Evolutionary conservation across 2,329 filamentous ascomycete genomes (phyloP).

Genomic region (Alternaria triticimaculans): DNA sequence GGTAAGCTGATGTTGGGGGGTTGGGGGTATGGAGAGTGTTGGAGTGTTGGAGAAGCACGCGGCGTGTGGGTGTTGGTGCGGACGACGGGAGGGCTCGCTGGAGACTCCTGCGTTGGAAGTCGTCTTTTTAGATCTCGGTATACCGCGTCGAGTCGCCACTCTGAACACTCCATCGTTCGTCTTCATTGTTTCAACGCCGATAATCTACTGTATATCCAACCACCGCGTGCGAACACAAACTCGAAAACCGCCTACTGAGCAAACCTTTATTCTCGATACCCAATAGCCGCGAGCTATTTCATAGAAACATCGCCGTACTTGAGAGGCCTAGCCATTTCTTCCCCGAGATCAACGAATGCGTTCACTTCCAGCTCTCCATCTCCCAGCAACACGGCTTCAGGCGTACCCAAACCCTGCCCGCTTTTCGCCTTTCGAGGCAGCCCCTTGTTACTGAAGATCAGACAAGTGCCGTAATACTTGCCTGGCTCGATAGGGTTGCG

Average conservation of each 20-base stretch:
- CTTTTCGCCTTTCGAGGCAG: rapidly evolving
- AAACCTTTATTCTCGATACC: not conserved
- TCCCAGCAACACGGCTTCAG: not conserved
- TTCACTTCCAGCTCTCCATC: not conserved
- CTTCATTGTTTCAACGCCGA: not conserved
- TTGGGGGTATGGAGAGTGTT: not conserved
- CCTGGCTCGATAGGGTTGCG: too few species aligned
- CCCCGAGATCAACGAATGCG: not conserved
- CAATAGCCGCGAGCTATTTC: not conserved
- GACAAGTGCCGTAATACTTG: not conserved
- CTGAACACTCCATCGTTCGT: not conserved
- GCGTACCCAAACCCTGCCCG: rapidly evolving
- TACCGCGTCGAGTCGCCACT: not conserved
- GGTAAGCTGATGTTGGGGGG: not conserved
- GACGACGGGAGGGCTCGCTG: not conserved
- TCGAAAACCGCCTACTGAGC: not conserved
- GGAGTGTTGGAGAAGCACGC: not conserved
- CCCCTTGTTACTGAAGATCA: not conserved
- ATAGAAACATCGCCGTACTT: too few species aligned
- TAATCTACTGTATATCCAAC: not conserved
- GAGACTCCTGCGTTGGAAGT: not conserved
- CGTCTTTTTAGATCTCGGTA: too few species aligned
- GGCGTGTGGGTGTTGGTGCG: not conserved
- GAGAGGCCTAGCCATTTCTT: too few species aligned
- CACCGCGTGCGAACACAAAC: not conserved